Conservation (phyloP, 225 moss, liverwort and hornwort species). For the Anthoceros angustus region DNA sequence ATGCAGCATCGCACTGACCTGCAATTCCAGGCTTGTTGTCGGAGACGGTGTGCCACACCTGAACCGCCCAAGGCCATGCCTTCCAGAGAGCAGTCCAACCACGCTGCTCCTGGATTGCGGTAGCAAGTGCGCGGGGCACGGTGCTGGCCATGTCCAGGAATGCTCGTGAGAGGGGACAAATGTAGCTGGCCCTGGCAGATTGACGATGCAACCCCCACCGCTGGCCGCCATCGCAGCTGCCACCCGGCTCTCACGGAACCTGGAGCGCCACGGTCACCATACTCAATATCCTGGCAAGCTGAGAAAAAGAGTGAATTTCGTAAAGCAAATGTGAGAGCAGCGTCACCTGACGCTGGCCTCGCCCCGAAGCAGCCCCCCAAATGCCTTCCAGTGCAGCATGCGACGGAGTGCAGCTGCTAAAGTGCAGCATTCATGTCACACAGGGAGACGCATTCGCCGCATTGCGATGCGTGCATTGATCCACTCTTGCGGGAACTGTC, state of each 20-base stretch:
- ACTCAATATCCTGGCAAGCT: neutral
- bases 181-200: neutral
- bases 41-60: neutral
- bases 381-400: neutral
- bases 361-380: neutral
- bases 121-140: neutral
- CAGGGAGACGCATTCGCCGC: too few relatives aligned
- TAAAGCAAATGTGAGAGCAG: neutral
- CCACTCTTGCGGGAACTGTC: too few relatives aligned
- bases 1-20: neutral
- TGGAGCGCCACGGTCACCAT: neutral
- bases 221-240: neutral
- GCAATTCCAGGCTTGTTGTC: neutral
- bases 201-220: neutral
- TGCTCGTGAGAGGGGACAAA: neutral
- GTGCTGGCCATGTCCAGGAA: neutral
- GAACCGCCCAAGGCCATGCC: neutral
- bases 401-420: neutral
- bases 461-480: too few relatives aligned
- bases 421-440: neutral
- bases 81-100: neutral
- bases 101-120: neutral
- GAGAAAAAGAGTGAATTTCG: neutral
- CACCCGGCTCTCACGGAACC: neutral
- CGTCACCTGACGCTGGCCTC: neutral